Base-by-base conservation (phyloP, 768 basidiomycete genomes). In the Lyophyllum decastes region DNA sequence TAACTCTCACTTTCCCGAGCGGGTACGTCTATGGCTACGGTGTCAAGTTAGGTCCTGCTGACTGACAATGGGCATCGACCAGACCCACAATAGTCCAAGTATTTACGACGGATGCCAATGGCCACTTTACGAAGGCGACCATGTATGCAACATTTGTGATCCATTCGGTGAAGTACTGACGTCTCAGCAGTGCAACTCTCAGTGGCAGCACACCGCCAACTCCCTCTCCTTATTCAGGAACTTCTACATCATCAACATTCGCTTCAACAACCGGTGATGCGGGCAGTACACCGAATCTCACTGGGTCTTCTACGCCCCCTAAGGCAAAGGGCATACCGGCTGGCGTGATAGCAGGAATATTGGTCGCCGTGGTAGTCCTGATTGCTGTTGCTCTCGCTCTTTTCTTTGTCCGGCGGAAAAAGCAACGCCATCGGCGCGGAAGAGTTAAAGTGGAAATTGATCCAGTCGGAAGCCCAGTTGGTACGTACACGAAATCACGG, bases 261-360 rank as follows among this genome's bases (percentile, higher is more conserved):
- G 51, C 50, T 35, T 33, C 44, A 34, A n/a, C 10, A 33, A 34
- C 34, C 25, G 11, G n/a, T 24, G n/a, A 41, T 25, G 48, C 33
- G 16, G 27, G 33, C 33, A 46, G 4, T 35, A 17, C 45, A 33
- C 26, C 43, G 44, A 44, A 26, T 52, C 43, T 52, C 17, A 45
- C 63, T 8, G 43, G 22, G 12, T 45, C 54, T 22, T 16, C 52
- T 30, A 22, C 46, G n/a, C 47, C 26, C 9, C 24, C 54, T 9
- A 40, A 19, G 27, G 30, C 48, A 19, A 27, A 27, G 27, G 30
- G 45, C 47, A 30, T 53, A 27, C 46, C 63, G 27, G 35, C 50
- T 44, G 55, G 57, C 40, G 52, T 35, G 22, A 58, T 64, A 47
- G 63, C 53, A 17, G 63, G 57, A 26, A 55, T 57, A 34, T 14